Conservation (phyloP, 768 basidiomycete genomes). For the Suillus cothurnatus region DNA sequence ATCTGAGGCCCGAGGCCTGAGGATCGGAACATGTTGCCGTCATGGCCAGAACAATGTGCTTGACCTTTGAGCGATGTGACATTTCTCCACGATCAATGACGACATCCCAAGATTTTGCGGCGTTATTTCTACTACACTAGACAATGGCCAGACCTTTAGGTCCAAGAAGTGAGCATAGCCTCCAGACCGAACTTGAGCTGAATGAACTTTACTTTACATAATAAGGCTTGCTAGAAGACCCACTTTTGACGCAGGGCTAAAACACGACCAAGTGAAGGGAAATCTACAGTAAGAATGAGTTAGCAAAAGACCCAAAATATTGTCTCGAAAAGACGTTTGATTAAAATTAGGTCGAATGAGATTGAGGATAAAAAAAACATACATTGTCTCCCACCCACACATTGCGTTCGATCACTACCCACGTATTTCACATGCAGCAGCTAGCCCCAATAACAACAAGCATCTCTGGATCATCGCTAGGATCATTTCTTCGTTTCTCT, state of each 20-base stretch:
- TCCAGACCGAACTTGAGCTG: too few species aligned
- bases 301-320: background rate
- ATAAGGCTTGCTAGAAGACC: background rate
- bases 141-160: slow-evolving; percentile 60
- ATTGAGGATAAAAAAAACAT: slow-evolving; percentile 5
- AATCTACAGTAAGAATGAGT: slow-evolving; percentile 37
- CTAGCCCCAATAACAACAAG: slow-evolving; percentile 62
- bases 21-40: slow-evolving; percentile 47
- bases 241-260: slow-evolving; percentile 53
- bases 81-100: slow-evolving; percentile 33
- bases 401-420: slow-evolving; percentile 56
- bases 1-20: slow-evolving; percentile 46
- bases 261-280: slow-evolving; percentile 55
- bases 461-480: slow-evolving; percentile 52
- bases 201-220: background rate
- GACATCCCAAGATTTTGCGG: slow-evolving; percentile 45
- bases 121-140: slow-evolving; percentile 39
- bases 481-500: slow-evolving; percentile 42
- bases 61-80: slow-evolving; percentile 38
- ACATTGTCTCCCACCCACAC: slow-evolving; percentile 50
- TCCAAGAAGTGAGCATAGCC: slow-evolving; percentile 58
- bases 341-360: slow-evolving; percentile 36
- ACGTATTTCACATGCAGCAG: slow-evolving; percentile 59
- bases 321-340: slow-evolving; percentile 56
- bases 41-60: slow-evolving; percentile 58